These are phyloP conservation scores for Myxozyma geophila DNA, from an alignment of 805 yeast species.

Conservation along the genomic window DNA sequence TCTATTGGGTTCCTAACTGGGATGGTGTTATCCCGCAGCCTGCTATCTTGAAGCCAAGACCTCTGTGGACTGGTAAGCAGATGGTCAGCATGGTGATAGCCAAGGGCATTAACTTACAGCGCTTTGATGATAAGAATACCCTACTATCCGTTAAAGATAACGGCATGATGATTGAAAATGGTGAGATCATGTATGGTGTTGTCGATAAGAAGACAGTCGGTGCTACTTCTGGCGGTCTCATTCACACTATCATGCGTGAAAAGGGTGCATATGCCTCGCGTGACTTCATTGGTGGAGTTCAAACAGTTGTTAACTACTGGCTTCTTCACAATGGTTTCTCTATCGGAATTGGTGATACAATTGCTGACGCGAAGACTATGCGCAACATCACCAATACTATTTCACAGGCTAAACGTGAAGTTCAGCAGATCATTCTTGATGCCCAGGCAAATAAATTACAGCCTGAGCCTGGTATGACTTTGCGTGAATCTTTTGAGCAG, in stretches of 20 bases:
- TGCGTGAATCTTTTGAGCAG: conserved; percentile 97
- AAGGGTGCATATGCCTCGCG: conserved; percentile 93
- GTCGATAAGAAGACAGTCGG: conserved; percentile 98
- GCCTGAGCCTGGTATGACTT: conserved; percentile 99
- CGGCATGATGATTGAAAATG: conserved; percentile 94
- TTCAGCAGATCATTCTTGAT: conserved; percentile 87
- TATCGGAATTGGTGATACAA: conserved; percentile 99
- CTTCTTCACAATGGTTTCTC: conserved; percentile 95
- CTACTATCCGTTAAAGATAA: conserved; percentile 84
- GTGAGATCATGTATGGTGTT: conserved; percentile 96
- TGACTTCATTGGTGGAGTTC: conserved; percentile 85
- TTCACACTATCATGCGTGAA: conserved; percentile 96
- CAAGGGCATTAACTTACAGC: conserved; percentile 89
- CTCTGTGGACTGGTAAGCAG: conserved; percentile 98
- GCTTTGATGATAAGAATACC: conserved; percentile 89
- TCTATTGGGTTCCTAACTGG: conserved; percentile 99
- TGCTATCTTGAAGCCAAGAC: conserved; percentile 90
- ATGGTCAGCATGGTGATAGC: conserved; percentile 91
- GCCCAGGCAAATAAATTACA: conserved; percentile 88
- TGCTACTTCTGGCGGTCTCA: conserved; percentile 96
- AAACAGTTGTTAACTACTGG: conserved; percentile 96
- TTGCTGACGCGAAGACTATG: conserved; percentile 98
- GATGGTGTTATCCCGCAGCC: conserved; percentile 98
- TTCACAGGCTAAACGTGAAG: conserved; percentile 89
- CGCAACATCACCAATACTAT: conserved; percentile 89